phyloP scores from a whole-genome alignment of 1,284 basidiomycete species.

The Gomphus bonarii region DNA sequence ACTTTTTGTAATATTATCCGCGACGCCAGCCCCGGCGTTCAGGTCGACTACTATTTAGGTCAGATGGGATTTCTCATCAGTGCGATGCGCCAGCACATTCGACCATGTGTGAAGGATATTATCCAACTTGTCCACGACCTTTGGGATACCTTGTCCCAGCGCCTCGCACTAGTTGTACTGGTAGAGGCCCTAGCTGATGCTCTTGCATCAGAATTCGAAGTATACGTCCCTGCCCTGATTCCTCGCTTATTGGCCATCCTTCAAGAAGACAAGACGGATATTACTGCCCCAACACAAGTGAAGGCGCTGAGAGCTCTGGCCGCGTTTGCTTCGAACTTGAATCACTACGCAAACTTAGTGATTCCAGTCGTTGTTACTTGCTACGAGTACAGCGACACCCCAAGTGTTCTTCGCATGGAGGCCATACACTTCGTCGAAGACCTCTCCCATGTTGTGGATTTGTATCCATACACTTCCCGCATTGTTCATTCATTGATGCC shows the following conservation, averaged over 20 bases:
- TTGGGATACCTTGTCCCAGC: constrained; percentile 25
- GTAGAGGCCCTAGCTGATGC: constrained; percentile 47
- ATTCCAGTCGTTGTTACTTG: constrained; percentile 44
- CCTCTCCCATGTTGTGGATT: constrained; percentile 46
- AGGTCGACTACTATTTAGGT: constrained; percentile 51
- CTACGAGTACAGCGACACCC: constrained; percentile 39
- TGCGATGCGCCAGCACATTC: constrained; percentile 54
- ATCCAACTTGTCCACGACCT: constrained; percentile 41
- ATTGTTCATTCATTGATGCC: constrained; percentile 48
- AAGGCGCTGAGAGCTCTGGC: constrained; percentile 29
- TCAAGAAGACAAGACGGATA: neutral
- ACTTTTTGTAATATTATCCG: constrained; percentile 50
- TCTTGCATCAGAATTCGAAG: constrained; percentile 52
- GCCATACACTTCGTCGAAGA: constrained; percentile 42
- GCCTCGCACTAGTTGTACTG: constrained; percentile 39
- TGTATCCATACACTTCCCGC: constrained; percentile 46
- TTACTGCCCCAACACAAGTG: neutral
- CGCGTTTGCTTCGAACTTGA: constrained; percentile 44
- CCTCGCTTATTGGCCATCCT: constrained; percentile 34
- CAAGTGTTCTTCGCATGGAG: constrained; percentile 34
- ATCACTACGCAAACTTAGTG: constrained; percentile 50
- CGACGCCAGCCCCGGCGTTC: constrained; percentile 33
- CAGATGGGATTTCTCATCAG: constrained; percentile 51
- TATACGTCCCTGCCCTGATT: constrained; percentile 44
- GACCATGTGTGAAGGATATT: constrained; percentile 39